phyloP scores from a whole-genome alignment of 345 rosid genomes.

The Eucalyptus shirleyi region DNA sequence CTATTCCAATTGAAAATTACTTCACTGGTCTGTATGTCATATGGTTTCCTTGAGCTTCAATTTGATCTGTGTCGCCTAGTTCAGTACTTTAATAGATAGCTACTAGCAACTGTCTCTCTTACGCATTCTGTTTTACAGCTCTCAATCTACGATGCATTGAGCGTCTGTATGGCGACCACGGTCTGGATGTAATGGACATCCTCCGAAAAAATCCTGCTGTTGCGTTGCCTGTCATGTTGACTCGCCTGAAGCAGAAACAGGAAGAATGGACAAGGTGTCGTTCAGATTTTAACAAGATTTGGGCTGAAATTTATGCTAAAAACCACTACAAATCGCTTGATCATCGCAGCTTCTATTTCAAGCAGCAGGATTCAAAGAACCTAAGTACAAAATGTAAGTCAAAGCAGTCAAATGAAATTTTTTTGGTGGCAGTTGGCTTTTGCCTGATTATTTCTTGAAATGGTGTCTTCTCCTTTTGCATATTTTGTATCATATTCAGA shows the following conservation, averaged over 20 bases:
- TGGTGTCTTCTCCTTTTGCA: neutral
- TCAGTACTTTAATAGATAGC: neutral
- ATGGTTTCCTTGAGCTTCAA: neutral
- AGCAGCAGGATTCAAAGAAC: slow-evolving; percentile 97
- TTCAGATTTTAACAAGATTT: slow-evolving; percentile 82
- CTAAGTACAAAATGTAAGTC: slow-evolving; percentile 82
- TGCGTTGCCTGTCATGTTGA: slow-evolving; percentile 73
- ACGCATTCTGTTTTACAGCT: slow-evolving; percentile 28
- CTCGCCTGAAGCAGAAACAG: slow-evolving; percentile 93
- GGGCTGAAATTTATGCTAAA: slow-evolving; percentile 92
- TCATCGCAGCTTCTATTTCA: slow-evolving; percentile 98
- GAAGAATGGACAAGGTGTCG: slow-evolving; percentile 96
- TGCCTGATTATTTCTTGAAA: neutral
- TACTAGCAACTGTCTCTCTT: neutral
- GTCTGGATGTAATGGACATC: slow-evolving; percentile 86
- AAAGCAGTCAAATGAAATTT: neutral
- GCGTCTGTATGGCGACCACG: slow-evolving; percentile 96
- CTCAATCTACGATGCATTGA: slow-evolving; percentile 84
- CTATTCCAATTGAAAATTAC: slow-evolving; percentile 53
- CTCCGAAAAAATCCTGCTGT: slow-evolving; percentile 79
- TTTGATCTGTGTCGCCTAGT: neutral
- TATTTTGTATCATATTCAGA: neutral
- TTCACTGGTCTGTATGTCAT: slow-evolving; percentile 51
- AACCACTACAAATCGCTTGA: slow-evolving; percentile 96
- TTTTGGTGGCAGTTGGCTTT: neutral